Evolutionary conservation across 1,139 yeast genomes (phyloP), one percentile per base, ranked within the genome.

Genomic region (Petasospora rhodanensis): DNA sequence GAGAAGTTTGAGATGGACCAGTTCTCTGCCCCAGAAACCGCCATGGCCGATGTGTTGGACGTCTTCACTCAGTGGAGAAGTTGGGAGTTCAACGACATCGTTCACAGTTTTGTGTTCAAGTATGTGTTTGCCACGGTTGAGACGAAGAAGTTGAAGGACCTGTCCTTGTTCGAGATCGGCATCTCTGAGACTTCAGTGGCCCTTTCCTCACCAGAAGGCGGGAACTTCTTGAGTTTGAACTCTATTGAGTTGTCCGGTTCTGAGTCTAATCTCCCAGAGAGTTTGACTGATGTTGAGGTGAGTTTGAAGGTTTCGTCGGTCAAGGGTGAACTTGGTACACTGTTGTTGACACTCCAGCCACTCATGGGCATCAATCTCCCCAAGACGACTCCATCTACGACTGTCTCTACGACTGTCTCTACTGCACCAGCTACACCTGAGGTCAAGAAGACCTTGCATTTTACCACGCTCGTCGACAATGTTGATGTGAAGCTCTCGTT

Each of bases 1-100:
- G 14, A 37, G 35, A 28, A 38, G n/a, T 37, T 45, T 14, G 28
- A 40, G 4, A 32, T 32, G 6, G 47, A 54, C 22, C 38, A 43
- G 4, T 49, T 54, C 30, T 51, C 57, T 17, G 63, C 75, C 0
- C 81, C 85, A 0, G 50, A 44, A 0, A 64, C 68, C 46, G 84
- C 87, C 0, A 65, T 68, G 40, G 63, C 64, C 9, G 70, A 68
- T 16, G 83, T 83, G 3, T 57, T 73, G 27, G 62, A 66, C 4
- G 66, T 79, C 0, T 85, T 86, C 50, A 65, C 79, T 1, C 66
- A 70, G n/a, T 89, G 97, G 96, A 73, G 96, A 64, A 75, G 78
- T 37, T 91, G 97, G 97, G 97, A 89, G 47, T 76, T 74, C 39
- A 59, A 70, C 7, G 73, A 74, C 47, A 68, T 77, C 18, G 75